Conservation (phyloP, 805 yeast species). For the Pichia insulana region DNA sequence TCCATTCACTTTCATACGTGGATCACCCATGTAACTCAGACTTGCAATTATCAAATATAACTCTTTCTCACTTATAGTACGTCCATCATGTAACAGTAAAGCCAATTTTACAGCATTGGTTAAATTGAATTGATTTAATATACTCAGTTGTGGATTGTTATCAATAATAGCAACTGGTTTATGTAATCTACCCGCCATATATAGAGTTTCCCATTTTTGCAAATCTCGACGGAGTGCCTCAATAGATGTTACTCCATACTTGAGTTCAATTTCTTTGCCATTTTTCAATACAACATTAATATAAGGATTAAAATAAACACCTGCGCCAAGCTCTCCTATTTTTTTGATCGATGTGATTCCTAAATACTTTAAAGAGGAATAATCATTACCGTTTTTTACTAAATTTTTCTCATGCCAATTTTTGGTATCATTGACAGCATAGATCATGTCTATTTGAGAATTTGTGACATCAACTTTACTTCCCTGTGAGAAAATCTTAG, state of each 20-base stretch:
- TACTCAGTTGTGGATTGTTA: constrained; percentile 53
- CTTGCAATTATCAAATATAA: constrained; percentile 72
- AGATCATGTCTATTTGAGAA: constrained; percentile 80
- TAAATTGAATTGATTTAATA: constrained; percentile 69
- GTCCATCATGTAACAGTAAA: constrained; percentile 40
- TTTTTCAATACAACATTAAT: constrained; percentile 31
- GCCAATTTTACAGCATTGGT: constrained; percentile 70
- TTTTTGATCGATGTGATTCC: constrained; percentile 51
- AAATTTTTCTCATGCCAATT: constrained; percentile 75
- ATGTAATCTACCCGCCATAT: constrained; percentile 87
- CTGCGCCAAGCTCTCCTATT: constrained; percentile 71
- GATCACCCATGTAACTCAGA: constrained; percentile 84
- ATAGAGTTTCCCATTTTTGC: constrained; percentile 76
- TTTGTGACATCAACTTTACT: constrained; percentile 24
- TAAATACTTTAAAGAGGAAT: constrained; percentile 54
- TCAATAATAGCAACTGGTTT: constrained; percentile 79
- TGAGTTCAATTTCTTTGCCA: constrained; percentile 33
- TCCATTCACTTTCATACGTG: constrained; percentile 76
- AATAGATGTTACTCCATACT: constrained; percentile 79
- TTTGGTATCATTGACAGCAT: constrained; percentile 65
- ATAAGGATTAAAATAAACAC: constrained; percentile 90
- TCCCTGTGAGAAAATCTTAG: constrained; percentile 83
- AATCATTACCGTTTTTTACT: constrained; percentile 61
- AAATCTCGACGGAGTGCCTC: constrained; percentile 57
- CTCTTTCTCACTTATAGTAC: constrained; percentile 30